Conservation (phyloP, 2,329 filamentous ascomycete genomes). For the Xylariomycetidae sp. region DNA sequence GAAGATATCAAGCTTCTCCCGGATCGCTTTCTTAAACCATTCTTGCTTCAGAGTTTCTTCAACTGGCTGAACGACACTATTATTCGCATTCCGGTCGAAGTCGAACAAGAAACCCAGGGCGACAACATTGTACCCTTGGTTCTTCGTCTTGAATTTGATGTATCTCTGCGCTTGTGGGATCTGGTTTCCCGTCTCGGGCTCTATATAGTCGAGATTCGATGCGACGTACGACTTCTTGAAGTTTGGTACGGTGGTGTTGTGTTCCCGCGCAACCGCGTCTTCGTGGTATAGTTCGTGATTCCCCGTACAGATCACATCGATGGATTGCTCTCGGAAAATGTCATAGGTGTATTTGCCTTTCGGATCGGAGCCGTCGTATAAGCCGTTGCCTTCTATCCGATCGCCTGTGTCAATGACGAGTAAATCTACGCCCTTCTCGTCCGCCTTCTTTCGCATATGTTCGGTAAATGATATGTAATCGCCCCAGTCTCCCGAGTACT, state of each 20-base stretch:
- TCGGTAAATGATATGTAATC: slow-evolving; percentile 93
- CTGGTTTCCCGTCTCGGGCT: slow-evolving; percentile 64
- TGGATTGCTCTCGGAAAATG: slow-evolving; percentile 75
- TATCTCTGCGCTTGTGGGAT: slow-evolving; percentile 77
- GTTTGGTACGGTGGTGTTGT: slow-evolving; percentile 73
- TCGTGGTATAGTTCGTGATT: slow-evolving; percentile 93
- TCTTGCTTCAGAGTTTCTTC: slow-evolving; percentile 73
- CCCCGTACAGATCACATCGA: slow-evolving; percentile 81
- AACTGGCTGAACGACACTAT: slow-evolving; percentile 78
- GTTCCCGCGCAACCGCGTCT: slow-evolving; percentile 74
- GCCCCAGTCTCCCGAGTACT: slow-evolving; percentile 95
- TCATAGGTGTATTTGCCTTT: slow-evolving; percentile 87
- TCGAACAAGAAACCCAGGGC: slow-evolving; percentile 95
- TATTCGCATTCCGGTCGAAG: slow-evolving; percentile 86
- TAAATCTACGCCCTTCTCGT: slow-evolving; percentile 74
- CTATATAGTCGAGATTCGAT: slow-evolving; percentile 87
- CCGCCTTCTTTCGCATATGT: slow-evolving; percentile 74
- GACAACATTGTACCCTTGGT: slow-evolving; percentile 76
- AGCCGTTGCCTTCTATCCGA: slow-evolving; percentile 86
- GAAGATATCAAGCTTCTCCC: slow-evolving; percentile 83
- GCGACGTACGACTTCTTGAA: slow-evolving; percentile 79
- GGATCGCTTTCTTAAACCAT: slow-evolving; percentile 85
- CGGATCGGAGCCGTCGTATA: slow-evolving; percentile 85
- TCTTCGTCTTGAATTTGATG: slow-evolving; percentile 87
- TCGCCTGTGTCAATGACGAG: slow-evolving; percentile 96